Percentiles rank a stretch among this genome's conserved stretches.
Evolutionary conservation across 2,329 filamentous ascomycete species (phyloP).

Genomic region (Sarocladium kiliense): DNA sequence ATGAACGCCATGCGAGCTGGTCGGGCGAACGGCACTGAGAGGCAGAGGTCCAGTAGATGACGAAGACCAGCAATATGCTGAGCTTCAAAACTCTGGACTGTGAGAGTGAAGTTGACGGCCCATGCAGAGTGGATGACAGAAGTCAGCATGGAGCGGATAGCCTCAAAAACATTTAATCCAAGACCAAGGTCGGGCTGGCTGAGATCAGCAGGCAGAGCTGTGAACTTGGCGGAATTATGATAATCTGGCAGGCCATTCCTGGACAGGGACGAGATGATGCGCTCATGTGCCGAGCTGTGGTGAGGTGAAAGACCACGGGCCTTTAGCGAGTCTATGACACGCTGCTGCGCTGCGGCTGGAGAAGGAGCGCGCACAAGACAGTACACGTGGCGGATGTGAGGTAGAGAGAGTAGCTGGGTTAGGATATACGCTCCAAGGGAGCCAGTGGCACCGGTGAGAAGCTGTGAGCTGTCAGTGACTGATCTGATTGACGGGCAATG

Average conservation of each 20-base stretch:
- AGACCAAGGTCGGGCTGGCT: conserved; percentile 35
- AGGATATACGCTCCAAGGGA: conserved; percentile 57
- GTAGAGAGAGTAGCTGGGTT: conserved; percentile 50
- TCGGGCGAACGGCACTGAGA: conserved; percentile 22
- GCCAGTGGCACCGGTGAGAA: conserved; percentile 59
- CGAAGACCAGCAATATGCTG: conserved; percentile 38
- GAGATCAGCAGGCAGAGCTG: conserved; percentile 22
- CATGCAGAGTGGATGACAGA: conserved; percentile 47
- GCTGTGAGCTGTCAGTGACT: too few species aligned
- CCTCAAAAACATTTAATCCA: conserved; percentile 16
- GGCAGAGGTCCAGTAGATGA: conserved; percentile 38
- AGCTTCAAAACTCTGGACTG: conserved; percentile 42
- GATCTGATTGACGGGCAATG: too few species aligned
- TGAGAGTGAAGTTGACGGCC: conserved; percentile 53
- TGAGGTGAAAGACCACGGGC: conserved; percentile 29
- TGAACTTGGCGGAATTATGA: conserved; percentile 13
- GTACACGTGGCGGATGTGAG: conserved; percentile 47
- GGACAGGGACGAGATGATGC: background rate
- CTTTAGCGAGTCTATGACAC: conserved; percentile 16
- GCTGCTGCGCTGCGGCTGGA: conserved; percentile 8
- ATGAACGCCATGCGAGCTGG: conserved; percentile 45
- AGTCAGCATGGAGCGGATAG: conserved; percentile 27
- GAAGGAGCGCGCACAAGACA: conserved; percentile 42
- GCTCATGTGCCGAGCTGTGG: conserved; percentile 17
- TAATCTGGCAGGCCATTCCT: background rate